These are phyloP conservation scores for Candida insectalens DNA, from an alignment of 805 yeast genomes.

Conservation along the genomic window DNA sequence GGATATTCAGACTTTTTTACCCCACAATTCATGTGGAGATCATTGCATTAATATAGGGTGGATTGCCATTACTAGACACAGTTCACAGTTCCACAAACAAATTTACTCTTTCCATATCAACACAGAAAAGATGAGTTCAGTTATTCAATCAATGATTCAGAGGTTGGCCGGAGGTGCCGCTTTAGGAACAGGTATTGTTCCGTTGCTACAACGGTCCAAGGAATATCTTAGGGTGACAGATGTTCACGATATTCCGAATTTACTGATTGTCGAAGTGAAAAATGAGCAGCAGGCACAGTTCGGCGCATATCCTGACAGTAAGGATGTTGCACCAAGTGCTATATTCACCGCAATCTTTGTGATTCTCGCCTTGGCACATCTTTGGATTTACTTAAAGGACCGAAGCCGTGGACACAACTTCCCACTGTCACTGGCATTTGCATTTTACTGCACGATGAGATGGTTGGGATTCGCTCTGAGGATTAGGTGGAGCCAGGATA, in stretches of 20 bases:
- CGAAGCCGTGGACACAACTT: constrained; percentile 49
- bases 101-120: too few relatives aligned
- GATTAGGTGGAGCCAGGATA: constrained; percentile 47
- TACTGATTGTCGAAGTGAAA: constrained; percentile 27
- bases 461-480: constrained; percentile 52
- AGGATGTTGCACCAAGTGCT: constrained; percentile 52
- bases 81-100: too few relatives aligned
- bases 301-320: constrained; percentile 49
- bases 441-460: constrained; percentile 42
- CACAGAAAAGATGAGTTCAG: too few relatives aligned
- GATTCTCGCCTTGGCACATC: constrained; percentile 37
- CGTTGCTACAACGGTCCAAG: constrained; percentile 25
- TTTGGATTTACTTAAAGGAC: constrained; percentile 37
- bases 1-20: too few relatives aligned
- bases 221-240: constrained; percentile 9
- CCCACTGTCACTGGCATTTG: constrained; percentile 42
- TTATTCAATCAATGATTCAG: neutral
- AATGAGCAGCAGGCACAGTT: constrained; percentile 40
- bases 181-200: constrained; percentile 37
- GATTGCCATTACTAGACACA: too few relatives aligned
- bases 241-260: constrained; percentile 27
- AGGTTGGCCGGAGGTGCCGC: constrained; percentile 33
- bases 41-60: too few relatives aligned
- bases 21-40: too few relatives aligned
- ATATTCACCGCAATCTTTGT: constrained; percentile 46